Conservation (phyloP, 2,329 filamentous ascomycete species). For the Thelonectria rubi region DNA sequence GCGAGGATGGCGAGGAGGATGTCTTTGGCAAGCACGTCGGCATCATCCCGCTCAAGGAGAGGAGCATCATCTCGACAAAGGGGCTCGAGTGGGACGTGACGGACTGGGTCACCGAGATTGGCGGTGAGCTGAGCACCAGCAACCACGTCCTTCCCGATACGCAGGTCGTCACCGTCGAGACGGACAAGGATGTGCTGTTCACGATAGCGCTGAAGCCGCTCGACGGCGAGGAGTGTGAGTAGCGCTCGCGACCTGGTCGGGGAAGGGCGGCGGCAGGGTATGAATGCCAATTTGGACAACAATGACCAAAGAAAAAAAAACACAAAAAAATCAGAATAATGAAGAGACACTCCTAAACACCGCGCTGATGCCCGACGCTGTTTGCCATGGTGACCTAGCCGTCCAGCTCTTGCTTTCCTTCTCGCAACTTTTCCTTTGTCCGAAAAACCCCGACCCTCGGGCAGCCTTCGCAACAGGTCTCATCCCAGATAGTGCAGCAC, state of each 20-base stretch:
- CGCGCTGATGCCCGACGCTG: constrained; percentile 39
- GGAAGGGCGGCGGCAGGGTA: constrained; percentile 18
- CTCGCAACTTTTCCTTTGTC: constrained; percentile 2
- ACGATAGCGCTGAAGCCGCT: constrained; percentile 70
- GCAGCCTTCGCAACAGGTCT: constrained; percentile 6
- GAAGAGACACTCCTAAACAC: constrained; percentile 40
- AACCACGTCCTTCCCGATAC: constrained; percentile 74
- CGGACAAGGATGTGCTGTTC: constrained; percentile 74
- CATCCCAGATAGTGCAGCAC: constrained; percentile 82
- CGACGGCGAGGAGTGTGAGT: constrained; percentile 48
- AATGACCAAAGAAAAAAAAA: constrained; percentile 23
- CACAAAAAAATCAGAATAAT: constrained; percentile 27
- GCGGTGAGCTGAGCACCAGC: constrained; percentile 79
- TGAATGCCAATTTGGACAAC: constrained; percentile 25
- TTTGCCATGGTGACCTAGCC: constrained; percentile 28
- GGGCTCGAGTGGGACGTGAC: constrained; percentile 93
- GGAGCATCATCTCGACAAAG: constrained; percentile 77
- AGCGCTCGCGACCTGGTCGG: constrained; percentile 5
- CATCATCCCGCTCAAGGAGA: constrained; percentile 84
- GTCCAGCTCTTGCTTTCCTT: neutral
- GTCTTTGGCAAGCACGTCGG: constrained; percentile 83
- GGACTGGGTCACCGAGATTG: constrained; percentile 81
- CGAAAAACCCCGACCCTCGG: neutral
- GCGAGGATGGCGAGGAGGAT: constrained; percentile 56
- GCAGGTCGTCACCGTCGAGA: constrained; percentile 69